These are phyloP conservation scores for Zygoascus ofunaensis DNA, from an alignment of 805 yeast species.

Conservation along the genomic window DNA sequence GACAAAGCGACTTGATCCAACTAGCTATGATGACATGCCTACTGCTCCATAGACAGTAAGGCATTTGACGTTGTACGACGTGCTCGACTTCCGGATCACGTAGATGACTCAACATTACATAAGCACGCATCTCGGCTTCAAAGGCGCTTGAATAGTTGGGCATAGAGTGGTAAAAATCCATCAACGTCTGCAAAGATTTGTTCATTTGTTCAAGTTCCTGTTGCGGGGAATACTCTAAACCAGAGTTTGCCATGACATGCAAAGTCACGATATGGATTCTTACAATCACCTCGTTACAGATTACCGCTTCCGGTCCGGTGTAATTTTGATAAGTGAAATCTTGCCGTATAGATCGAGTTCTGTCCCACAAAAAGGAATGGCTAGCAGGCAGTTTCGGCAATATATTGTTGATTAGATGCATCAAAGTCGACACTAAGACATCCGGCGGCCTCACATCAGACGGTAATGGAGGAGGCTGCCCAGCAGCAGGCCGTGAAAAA, in stretches of 20 bases:
- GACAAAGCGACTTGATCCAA: constrained; percentile 53
- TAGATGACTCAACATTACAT: constrained; percentile 67
- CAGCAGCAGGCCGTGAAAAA: constrained; percentile 94
- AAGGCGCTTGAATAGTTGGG: constrained; percentile 35
- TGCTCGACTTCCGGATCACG: constrained; percentile 81
- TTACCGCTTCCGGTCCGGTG: constrained; percentile 86
- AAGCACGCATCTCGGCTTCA: constrained; percentile 91
- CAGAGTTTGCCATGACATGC: constrained; percentile 75
- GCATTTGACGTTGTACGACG: constrained; percentile 54
- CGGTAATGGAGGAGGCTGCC: constrained; percentile 95
- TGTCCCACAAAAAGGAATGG: constrained; percentile 91
- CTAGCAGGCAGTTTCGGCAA: constrained; percentile 66
- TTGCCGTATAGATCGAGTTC: constrained; percentile 93
- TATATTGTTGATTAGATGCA: constrained; percentile 58
- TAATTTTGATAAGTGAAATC: constrained; percentile 94
- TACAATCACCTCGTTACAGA: constrained; percentile 85
- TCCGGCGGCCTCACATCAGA: constrained; percentile 95
- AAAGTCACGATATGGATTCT: constrained; percentile 74
- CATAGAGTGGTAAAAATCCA: constrained; percentile 55
- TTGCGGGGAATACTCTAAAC: constrained; percentile 75
- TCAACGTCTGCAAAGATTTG: constrained; percentile 78
- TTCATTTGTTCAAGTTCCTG: constrained; percentile 93
- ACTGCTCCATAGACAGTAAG: constrained; percentile 45
- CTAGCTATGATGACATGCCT: constrained; percentile 60
- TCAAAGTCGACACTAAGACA: constrained; percentile 53